These are phyloP conservation scores for Psilocybe azurescens DNA, from an alignment of 768 basidiomycete species.

Conservation along the genomic window DNA sequence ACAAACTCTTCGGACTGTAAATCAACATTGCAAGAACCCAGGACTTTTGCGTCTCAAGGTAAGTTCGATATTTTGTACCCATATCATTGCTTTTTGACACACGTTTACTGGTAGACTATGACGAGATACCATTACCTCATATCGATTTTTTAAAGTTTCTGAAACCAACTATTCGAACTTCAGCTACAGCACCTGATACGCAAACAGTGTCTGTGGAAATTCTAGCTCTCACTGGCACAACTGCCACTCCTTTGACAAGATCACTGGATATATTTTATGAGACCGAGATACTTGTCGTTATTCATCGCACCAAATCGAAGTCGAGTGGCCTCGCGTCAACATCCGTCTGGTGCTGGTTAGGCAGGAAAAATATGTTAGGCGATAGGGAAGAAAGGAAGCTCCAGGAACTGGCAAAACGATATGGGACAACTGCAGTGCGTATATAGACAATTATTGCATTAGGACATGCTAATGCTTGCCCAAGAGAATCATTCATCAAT, in stretches of 20 bases:
- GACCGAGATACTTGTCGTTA: constrained; percentile 67
- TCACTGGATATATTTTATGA: constrained; percentile 72
- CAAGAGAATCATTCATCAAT: constrained; percentile 57
- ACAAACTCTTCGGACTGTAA: not conserved
- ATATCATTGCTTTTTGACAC: not conserved
- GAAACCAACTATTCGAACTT: constrained; percentile 24
- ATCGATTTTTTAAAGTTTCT: constrained; percentile 57
- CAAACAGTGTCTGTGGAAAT: constrained; percentile 79
- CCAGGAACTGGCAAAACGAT: constrained; percentile 73
- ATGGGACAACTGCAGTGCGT: constrained; percentile 68
- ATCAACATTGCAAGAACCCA: not conserved
- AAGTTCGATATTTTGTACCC: not conserved
- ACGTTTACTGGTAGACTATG: not conserved
- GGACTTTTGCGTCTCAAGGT: not conserved
- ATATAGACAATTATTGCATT: not conserved
- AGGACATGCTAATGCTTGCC: not conserved
- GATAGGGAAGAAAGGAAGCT: constrained; percentile 72
- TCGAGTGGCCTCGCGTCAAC: constrained; percentile 71
- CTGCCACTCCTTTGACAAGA: constrained; percentile 48
- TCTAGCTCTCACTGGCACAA: constrained; percentile 59
- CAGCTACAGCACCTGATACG: constrained; percentile 36
- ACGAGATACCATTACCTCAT: constrained; percentile 42
- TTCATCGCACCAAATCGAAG: constrained; percentile 71
- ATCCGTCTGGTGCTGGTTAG: constrained; percentile 80
- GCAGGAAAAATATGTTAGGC: constrained; percentile 54